A percentile compares a stretch with the other conserved stretches of the same genome.
Evolutionary conservation across 305 asterid genomes (phyloP).

Genomic region (Fraxinus albicans): DNA sequence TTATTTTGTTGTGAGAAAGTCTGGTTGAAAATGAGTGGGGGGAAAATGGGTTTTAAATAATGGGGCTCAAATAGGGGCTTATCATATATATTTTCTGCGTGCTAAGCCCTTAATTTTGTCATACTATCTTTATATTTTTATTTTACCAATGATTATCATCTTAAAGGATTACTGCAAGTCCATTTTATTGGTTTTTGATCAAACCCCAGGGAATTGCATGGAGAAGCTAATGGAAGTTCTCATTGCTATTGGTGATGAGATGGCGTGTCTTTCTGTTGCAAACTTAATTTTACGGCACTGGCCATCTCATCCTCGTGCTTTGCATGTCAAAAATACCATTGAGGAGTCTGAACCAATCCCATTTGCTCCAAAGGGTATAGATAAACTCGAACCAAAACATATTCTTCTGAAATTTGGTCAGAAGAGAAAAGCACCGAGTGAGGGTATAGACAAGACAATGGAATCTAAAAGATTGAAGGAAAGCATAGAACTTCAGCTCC

Average conservation of each 20-base stretch:
- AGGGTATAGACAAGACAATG: constrained; percentile 43
- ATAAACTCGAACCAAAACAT: constrained; percentile 88
- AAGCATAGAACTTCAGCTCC: constrained; percentile 59
- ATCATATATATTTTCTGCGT: background rate
- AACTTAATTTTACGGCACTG: constrained; percentile 83
- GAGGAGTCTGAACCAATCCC: constrained; percentile 79
- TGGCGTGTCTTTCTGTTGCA: constrained; percentile 88
- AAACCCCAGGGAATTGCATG: constrained; percentile 94
- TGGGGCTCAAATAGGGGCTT: background rate
- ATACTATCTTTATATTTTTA: constrained; percentile 17
- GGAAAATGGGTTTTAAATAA: background rate
- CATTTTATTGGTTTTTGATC: constrained; percentile 21
- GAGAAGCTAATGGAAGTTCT: constrained; percentile 97
- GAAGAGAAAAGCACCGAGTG: constrained; percentile 69
- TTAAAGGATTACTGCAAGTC: constrained; percentile 12
- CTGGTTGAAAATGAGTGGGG: background rate
- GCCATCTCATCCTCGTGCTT: constrained; percentile 99
- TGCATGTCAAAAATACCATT: constrained; percentile 80
- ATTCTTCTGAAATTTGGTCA: constrained; percentile 71
- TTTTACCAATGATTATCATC: constrained; percentile 15
- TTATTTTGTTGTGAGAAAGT: background rate
- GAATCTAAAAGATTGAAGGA: constrained; percentile 63
- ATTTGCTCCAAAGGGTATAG: constrained; percentile 89
- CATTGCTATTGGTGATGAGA: constrained; percentile 97
- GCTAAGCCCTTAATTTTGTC: background rate